Conservation (phyloP, 1,139 yeast genomes). For the Citeromyces siamensis region DNA sequence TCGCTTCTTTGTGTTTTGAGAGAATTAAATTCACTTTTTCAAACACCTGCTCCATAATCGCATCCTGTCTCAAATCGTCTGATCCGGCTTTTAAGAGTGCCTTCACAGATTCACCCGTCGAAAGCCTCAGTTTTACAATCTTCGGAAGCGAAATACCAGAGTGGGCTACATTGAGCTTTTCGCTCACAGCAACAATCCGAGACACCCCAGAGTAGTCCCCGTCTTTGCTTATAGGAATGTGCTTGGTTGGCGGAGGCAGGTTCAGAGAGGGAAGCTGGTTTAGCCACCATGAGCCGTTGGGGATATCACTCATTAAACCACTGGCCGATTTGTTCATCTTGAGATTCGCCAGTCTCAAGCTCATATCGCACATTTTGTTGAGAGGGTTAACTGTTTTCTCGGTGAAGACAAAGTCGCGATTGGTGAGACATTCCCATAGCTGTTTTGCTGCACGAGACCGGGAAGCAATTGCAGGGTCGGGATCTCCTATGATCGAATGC, state of each 20-base stretch:
- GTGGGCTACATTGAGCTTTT: constrained; percentile 44
- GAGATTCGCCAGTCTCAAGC: constrained; percentile 37
- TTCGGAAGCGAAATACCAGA: constrained; percentile 86
- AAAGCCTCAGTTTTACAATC: constrained; percentile 40
- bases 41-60: constrained; percentile 96
- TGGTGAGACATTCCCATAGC: constrained; percentile 26
- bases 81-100: constrained; percentile 73
- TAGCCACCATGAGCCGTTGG: constrained; percentile 47
- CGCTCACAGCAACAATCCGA: constrained; percentile 29
- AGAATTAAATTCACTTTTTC: constrained; percentile 73
- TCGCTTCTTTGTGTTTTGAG: constrained; percentile 39
- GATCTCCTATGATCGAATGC: constrained; percentile 25
- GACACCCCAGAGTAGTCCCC: constrained; percentile 36
- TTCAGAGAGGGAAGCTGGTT: constrained; percentile 25
- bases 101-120: constrained; percentile 45
- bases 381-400: constrained; percentile 25
- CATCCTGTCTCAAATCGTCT: constrained; percentile 91
- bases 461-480: constrained; percentile 25
- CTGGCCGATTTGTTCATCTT: constrained; percentile 25
- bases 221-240: constrained; percentile 27
- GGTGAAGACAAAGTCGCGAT: constrained; percentile 11
- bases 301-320: constrained; percentile 24
- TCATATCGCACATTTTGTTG: constrained; percentile 34
- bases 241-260: constrained; percentile 63
- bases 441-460: constrained; percentile 38